Base-by-base conservation (phyloP, 805 yeast genomes). In the Schwanniomyces pseudopolymorphus region DNA sequence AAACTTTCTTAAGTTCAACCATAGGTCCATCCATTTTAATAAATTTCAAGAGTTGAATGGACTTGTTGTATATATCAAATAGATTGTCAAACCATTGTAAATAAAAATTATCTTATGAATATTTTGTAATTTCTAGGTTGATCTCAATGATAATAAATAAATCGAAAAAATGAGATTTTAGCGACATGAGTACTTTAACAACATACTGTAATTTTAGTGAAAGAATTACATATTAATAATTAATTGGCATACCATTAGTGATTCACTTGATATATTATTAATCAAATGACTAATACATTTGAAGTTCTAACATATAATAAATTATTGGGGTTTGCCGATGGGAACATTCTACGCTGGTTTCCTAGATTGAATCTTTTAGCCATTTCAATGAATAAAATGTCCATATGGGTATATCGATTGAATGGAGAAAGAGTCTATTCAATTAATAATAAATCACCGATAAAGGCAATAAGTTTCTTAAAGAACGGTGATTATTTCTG, bases 11-110 rank as follows among this genome's bases (percentile, higher is more conserved):
- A 47, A 72, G 83, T 33, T 79, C 89, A 37, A 85, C 95, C 9
- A 79, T 78, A 57, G 92, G 96, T 19, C 96, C 96, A 1, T 84
- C 89, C 28, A 76, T 89, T 42, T 84, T 85, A 27, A 82, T 90
- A 40, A 68, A 72, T 55, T 63, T 72, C 50, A 61, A 56, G 42
- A 52, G 41, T 22, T 57, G 49, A 38, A 17, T n/a, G 4, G 33
- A 20, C 17, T 35, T 27, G 25, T 33, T 44, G 47, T 44, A 44
- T 39, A 44, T 44, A 44, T 26, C 4, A 19, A 22, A 38, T 22
- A 19, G 27, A 14, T 22, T 24, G 3, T n/a, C 21, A 14, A 7
- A 24, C 28, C 20, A 38, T 38, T 38, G 40, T 38, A 38, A 24
- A 38, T 36, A 36, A 11, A 8, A 36, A 19, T 3, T 31, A 31